phyloP scores from a whole-genome alignment of 2,329 filamentous ascomycete genomes.

The Trichoderma harzianum region DNA sequence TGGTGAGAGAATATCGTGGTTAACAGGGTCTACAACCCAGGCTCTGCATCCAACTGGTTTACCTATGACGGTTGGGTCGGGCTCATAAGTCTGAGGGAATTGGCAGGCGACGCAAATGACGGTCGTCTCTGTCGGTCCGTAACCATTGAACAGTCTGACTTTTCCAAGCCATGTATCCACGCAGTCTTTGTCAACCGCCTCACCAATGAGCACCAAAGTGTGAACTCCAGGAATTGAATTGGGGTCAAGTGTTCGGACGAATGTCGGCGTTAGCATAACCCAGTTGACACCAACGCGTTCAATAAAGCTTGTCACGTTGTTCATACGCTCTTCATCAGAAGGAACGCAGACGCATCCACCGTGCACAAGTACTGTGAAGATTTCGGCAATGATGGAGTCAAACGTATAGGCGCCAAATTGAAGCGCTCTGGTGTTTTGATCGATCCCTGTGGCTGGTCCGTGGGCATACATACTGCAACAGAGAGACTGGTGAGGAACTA shows the following conservation, averaged over 20 bases:
- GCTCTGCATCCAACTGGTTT: background rate
- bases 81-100: background rate
- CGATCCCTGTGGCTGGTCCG: background rate
- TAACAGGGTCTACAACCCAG: background rate
- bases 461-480: background rate
- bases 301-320: background rate
- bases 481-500: background rate
- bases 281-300: background rate
- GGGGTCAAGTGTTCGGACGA: background rate
- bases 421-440: background rate
- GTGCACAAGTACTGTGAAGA: background rate
- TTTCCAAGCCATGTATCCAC: background rate
- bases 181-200: background rate
- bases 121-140: background rate
- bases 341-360: background rate
- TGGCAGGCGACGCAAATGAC: background rate
- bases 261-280: background rate
- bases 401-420: background rate
- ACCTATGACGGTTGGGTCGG: background rate
- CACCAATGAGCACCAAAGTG: background rate
- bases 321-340: background rate
- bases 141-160: background rate
- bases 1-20: background rate
- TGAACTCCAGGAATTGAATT: background rate
- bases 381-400: background rate